Evolutionary conservation across 1,139 yeast genomes (phyloP), one percentile per base, ranked within the genome.

Genomic region (Pichia norvegensis): DNA sequence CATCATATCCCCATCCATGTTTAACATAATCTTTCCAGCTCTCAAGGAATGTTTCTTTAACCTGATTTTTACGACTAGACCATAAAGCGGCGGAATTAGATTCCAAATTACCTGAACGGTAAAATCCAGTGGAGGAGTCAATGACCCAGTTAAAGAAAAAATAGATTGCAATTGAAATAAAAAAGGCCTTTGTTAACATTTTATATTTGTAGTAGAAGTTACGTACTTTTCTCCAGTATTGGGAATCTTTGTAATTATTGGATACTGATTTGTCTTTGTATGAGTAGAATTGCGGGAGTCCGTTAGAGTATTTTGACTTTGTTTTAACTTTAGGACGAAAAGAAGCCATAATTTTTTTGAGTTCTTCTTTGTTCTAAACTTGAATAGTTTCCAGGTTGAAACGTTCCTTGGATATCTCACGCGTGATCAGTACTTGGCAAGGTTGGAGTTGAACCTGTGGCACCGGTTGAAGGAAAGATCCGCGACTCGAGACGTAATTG

Each of bases 1-100:
- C 74, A 55, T 85, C 95, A 48, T 68, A 69, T 3, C 97, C 97
- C 94, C 95, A 88, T 0, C 86, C 97, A 56, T 84, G 72, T 43
- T 72, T 67, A 44, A 77, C 79, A 58, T 90, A 90, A 43, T 85
- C 85, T 35, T 70, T 70, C 96, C 97, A 90, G 13, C 94, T 77
- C 41, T 79, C 81, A 51, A 79, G 67, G 60, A 90, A 85, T 7
- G 79, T 88, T 36, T 71, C 62, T 52, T 68, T 74, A 25, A 85
- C 87, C 51, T 75, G 76, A 14, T 66, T 61, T 55, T 79, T 82
- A 43, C 78, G 74, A 14, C 56, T 55, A 14, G 56, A 57, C 86
- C 70, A 69, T 22, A 60, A 11, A 31, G 50, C 49, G 4, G 39
- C 9, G 13, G 35, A 19, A 20, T 33, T 7, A 11, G 37, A 35